Evolutionary conservation across 2,329 filamentous ascomycete genomes (phyloP).

Genomic region (Aspergillus uvarum): DNA sequence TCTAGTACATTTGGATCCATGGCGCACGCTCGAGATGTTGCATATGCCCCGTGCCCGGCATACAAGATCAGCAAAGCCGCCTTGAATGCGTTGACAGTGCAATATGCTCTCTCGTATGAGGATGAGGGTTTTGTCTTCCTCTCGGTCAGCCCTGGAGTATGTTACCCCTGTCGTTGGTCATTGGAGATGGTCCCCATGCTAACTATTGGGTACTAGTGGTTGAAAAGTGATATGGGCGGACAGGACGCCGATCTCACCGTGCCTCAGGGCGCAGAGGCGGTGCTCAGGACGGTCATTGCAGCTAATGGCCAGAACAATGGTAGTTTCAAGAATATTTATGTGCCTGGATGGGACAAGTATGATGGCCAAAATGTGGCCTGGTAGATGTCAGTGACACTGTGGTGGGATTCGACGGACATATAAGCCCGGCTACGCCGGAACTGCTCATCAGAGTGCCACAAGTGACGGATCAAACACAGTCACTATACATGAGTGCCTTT

Average conservation of each 20-base stretch:
- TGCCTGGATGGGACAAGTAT: conserved; percentile 9
- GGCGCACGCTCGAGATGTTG: not conserved
- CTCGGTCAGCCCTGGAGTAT: conserved; percentile 48
- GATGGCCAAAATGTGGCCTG: conserved; percentile 4
- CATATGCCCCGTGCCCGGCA: conserved; percentile 31
- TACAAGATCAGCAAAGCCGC: conserved; percentile 53
- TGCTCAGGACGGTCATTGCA: not conserved
- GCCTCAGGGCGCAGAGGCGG: conserved; percentile 3
- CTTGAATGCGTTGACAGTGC: conserved; percentile 50
- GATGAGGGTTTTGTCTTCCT: conserved; percentile 47
- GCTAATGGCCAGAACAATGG: not conserved
- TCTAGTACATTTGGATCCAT: conserved; percentile 9
- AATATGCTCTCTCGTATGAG: conserved; percentile 29
- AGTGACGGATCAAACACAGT: too few relatives aligned
- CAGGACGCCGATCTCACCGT: conserved; percentile 10
- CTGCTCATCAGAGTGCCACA: too few relatives aligned
- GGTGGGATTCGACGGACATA: too few relatives aligned
- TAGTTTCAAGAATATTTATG: conserved; percentile 8
- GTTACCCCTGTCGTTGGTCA: conserved; percentile 22
- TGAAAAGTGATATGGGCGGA: conserved; percentile 13
- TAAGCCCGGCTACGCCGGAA: too few relatives aligned
- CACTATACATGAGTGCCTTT: too few relatives aligned
- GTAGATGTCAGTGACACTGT: too few relatives aligned
- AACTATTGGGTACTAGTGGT: conserved; percentile 2
- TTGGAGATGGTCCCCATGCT: too few relatives aligned